Percentiles rank a stretch among this genome's conserved stretches.
These are phyloP conservation scores for Microcyclospora pomicola DNA, from an alignment of 2,329 filamentous ascomycete species.

Conservation along the genomic window DNA sequence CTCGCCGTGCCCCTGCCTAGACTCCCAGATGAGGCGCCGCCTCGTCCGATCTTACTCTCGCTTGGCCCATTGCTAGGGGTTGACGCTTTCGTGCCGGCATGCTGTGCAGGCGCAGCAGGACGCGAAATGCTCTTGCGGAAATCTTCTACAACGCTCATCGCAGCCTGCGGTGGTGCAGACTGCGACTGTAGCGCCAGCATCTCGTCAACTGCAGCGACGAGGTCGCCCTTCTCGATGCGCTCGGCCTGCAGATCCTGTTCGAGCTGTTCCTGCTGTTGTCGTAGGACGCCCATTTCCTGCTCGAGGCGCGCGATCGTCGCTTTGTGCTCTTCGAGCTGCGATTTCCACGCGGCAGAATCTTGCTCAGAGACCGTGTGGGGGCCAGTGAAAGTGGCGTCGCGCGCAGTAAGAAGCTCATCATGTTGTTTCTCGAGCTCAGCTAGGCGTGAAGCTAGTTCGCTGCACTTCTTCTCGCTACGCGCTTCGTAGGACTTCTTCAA, in stretches of 20 bases:
- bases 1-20: constrained; percentile 13
- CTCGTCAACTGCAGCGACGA: constrained; percentile 70
- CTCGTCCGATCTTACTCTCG: constrained; percentile 35
- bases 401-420: constrained; percentile 53
- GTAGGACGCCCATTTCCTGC: constrained; percentile 56
- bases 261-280: constrained; percentile 58
- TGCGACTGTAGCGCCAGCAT: constrained; percentile 56
- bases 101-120: constrained; percentile 39
- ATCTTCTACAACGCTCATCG: constrained; percentile 29
- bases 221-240: constrained; percentile 69
- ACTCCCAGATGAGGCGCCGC: constrained; percentile 6
- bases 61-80: constrained; percentile 13
- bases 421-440: constrained; percentile 60
- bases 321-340: constrained; percentile 48
- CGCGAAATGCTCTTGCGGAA: constrained; percentile 43
- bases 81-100: constrained; percentile 40
- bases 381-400: constrained; percentile 53
- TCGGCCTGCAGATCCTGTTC: constrained; percentile 56
- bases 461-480: constrained; percentile 77
- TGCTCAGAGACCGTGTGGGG: constrained; percentile 9
- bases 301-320: constrained; percentile 64
- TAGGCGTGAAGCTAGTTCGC: constrained; percentile 60
- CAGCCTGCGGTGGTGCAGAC: constrained; percentile 7
- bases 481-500: constrained; percentile 71
- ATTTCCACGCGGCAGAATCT: constrained; percentile 22